Base-by-base conservation (phyloP, 148 eudicot genomes). In the Hydrangea macrophylla region DNA sequence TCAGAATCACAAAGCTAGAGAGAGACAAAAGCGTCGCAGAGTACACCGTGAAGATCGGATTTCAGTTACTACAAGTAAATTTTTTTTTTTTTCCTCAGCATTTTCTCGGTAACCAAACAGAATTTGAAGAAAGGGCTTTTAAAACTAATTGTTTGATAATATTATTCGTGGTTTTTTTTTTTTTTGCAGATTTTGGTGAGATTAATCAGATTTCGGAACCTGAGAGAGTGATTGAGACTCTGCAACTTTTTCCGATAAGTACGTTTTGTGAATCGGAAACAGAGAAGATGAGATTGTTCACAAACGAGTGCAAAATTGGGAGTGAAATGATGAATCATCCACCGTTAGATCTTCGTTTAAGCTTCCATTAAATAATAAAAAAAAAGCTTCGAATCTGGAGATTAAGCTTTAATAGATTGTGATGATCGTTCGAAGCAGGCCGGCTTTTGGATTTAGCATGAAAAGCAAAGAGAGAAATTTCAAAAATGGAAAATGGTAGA, bases 1-100 rank as follows among this genome's bases (percentile, higher is more conserved):
- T 11, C 99, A 94, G 56, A 94, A 94, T 53, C 99, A 90, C 65
- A 94, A 94, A 70, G 99, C 98, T 53, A 74, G 99, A 37, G 99
- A 94, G 58, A 85, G 96, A 45, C 97, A 94, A 55, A 94, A 90
- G 68, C 92, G 99, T 62, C 92, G 96, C 7, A 84, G 92, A 64
- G 91, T 94, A 9, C 60, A 37, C 15, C 27, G 64, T 31, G 44
- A 60, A 33, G 73, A 70, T 15, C 70, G 62, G 58, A 31, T 70
- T 65, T 51, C 73, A 27, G 70, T 68, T 1, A 15, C 71, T 3
- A 77, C 70, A 68, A 62, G 81, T 81, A 79, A 68, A 80, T 35
- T 35, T 35, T 35, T n/a, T 35, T 35, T 8, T 35, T 8, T 35
- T 35, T 35, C 39, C 8, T 35, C n/a, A n/a, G n/a, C n/a, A n/a